phyloP scores from a whole-genome alignment of 148 eudicot genomes.

The Polygonum maritimum region DNA sequence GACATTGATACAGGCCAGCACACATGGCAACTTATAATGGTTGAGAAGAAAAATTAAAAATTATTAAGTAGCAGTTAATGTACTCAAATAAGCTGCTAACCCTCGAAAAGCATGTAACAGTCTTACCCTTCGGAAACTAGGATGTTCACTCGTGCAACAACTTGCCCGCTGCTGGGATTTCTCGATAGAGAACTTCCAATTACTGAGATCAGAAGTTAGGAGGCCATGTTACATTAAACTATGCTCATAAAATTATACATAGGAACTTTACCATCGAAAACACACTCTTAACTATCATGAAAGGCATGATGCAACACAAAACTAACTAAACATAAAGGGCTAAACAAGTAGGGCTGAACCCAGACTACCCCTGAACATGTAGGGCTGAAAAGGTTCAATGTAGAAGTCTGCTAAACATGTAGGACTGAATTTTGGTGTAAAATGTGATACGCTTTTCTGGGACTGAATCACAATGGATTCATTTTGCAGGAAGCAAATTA shows the following conservation, averaged over 20 bases:
- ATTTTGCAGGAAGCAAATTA: neutral
- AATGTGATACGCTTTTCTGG: neutral
- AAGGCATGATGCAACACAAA: neutral
- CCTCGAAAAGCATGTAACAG: neutral
- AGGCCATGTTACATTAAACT: neutral
- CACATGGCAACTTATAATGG: neutral
- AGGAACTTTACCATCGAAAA: neutral
- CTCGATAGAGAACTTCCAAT: constrained; percentile 88
- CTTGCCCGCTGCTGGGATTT: constrained; percentile 75
- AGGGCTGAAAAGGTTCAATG: neutral
- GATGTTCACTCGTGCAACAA: constrained; percentile 93
- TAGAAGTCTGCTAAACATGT: neutral
- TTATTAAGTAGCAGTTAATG: neutral
- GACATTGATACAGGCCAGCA: constrained; percentile 6
- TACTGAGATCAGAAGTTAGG: constrained; percentile 33
- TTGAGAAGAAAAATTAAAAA: neutral
- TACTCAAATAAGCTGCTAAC: neutral
- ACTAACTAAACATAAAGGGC: neutral
- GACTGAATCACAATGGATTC: neutral
- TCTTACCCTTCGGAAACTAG: constrained; percentile 90
- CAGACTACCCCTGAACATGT: too few species aligned
- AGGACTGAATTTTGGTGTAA: neutral
- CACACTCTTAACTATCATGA: neutral
- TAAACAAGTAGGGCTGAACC: too few species aligned
- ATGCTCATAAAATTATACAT: neutral